These are phyloP conservation scores for Podaxis carcinomalis DNA, from an alignment of 768 basidiomycete species.

Conservation along the genomic window DNA sequence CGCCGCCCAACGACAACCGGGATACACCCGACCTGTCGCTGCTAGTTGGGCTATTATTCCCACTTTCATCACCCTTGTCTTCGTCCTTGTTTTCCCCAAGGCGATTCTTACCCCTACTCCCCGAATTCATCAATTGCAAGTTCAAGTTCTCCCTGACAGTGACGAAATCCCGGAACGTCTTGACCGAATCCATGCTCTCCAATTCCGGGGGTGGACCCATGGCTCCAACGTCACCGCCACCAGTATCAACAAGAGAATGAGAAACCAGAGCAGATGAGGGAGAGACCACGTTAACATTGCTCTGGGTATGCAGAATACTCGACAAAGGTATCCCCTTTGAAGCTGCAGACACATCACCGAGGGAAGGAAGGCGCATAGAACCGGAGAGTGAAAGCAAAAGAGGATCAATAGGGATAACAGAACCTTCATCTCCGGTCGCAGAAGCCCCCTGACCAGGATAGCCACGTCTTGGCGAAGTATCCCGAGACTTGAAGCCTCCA, in stretches of 20 bases:
- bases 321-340: not conserved
- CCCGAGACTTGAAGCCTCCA: not conserved
- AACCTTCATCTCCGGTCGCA: not conserved
- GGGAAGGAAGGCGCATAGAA: slow-evolving; percentile 2
- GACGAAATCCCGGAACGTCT: slow-evolving; percentile 5
- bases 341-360: not conserved
- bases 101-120: not conserved
- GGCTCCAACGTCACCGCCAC: not conserved
- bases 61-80: not conserved
- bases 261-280: not conserved
- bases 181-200: not conserved
- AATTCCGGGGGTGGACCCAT: not conserved
- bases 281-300: not conserved
- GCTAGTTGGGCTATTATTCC: slow-evolving; percentile 7
- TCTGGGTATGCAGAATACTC: not conserved
- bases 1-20: not conserved
- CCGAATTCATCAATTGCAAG: not conserved
- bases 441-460: not conserved
- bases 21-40: slow-evolving; percentile 9
- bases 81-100: not conserved
- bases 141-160: not conserved
- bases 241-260: not conserved
- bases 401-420: slow-evolving; percentile 1
- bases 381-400: slow-evolving; percentile 5
- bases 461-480: not conserved